Evolutionary conservation across 306 rosid genomes (phyloP), one percentile per base, ranked within the genome.

Genomic region (Rosa multiflora): DNA sequence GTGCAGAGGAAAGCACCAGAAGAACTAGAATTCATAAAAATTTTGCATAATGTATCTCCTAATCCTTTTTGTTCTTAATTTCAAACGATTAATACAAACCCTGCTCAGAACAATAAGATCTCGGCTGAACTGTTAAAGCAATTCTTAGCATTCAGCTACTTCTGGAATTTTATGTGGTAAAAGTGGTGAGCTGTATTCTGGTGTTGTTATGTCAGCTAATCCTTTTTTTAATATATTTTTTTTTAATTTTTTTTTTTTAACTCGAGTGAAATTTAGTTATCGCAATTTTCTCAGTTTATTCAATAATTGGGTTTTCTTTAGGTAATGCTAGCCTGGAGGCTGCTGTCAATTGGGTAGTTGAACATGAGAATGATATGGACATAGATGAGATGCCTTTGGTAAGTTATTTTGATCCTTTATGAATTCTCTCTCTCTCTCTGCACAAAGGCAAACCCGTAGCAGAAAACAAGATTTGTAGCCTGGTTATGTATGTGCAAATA

Each of bases 311-410:
- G 46, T 79, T 78, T 79, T 88, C 69, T 76, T 51, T 80, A 95
- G 98, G 97, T 82, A 93, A 91, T 85, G 73, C 86, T 77, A 78
- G 99, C 80, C 83, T 95, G 74, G 99, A 95, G 88, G 93, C 91
- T 82, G 97, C 98, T 32, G 88, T 95, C 63, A 91, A 75, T 82
- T 95, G 99, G 99, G 84, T 95, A 76, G 98, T 90, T 56, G 97
- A 93, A 83, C 97, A 91, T 46, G 99, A 95, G 87, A 81, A 88
- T 86, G 97, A 89, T 66, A 67, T 88, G 18, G 94, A 91, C 80
- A 86, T 95, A 73, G 99, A 95, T 76, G 84, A 93, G 88, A 91
- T 95, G 93, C 97, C 98, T 80, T 67, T 87, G 95, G 99, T 95
- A 93, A 49, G 1, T 21, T 64, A 15, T 73, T 56, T 74, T 72